Percentiles rank a stretch among this genome's conserved stretches.
Conservation (phyloP, 345 rosid species). For the Pelargonium nanum region DNA sequence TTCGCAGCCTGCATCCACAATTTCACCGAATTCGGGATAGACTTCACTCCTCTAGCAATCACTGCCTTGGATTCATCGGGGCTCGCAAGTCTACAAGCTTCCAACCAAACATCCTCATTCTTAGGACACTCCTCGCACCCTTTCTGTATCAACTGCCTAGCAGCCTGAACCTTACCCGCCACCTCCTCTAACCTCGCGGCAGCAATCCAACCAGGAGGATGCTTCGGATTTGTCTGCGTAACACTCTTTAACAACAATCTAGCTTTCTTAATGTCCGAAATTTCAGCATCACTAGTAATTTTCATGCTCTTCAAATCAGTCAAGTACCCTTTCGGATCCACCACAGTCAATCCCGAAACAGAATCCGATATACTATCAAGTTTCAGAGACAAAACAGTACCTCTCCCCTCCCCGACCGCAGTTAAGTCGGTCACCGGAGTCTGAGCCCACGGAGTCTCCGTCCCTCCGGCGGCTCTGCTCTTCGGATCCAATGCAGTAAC, state of each 20-base stretch:
- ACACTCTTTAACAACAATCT: conserved; percentile 82
- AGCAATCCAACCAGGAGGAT: conserved; percentile 94
- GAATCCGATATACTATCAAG: conserved; percentile 85
- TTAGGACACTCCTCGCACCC: conserved; percentile 93
- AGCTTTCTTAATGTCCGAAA: conserved; percentile 86
- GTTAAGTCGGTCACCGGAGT: conserved; percentile 85
- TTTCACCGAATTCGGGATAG: conserved; percentile 86
- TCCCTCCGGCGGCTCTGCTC: conserved; percentile 67
- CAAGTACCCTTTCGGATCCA: conserved; percentile 86
- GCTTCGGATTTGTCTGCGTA: conserved; percentile 76
- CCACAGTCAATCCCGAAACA: conserved; percentile 75
- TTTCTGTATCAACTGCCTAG: conserved; percentile 66
- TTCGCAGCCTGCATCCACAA: conserved; percentile 81
- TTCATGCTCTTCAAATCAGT: conserved; percentile 92
- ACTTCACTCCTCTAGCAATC: conserved; percentile 73
- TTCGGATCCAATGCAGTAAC: conserved; percentile 92
- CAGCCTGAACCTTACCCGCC: conserved; percentile 80
- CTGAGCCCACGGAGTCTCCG: conserved; percentile 83
- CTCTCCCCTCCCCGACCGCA: conserved; percentile 94
- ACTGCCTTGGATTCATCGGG: conserved; percentile 89
- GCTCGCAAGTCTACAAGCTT: conserved; percentile 77
- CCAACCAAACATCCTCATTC: conserved; percentile 88
- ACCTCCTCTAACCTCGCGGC: conserved; percentile 95
- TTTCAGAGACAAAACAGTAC: conserved; percentile 80
- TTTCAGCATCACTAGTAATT: conserved; percentile 90